A percentile compares a stretch with the other conserved stretches of the same genome.
Conservation (phyloP, 768 basidiomycete species). For the Pluteus cervinus region DNA sequence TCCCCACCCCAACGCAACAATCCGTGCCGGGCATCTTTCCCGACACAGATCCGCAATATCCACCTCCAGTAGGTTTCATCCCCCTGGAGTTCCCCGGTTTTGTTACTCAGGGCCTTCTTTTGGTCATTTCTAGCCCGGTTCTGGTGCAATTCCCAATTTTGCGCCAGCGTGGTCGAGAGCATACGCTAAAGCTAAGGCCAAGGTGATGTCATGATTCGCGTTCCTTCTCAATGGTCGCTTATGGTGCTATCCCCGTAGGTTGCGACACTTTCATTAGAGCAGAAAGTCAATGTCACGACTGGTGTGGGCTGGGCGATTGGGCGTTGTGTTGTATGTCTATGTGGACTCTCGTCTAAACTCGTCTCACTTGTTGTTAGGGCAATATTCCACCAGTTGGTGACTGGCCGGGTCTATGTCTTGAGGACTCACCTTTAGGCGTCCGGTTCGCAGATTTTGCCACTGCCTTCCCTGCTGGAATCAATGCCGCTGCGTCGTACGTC, state of each 20-base stretch:
- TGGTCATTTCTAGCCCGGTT: slow-evolving; percentile 1
- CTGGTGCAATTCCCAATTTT: slow-evolving; percentile 10
- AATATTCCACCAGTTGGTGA: slow-evolving; percentile 38
- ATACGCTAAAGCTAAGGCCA: slow-evolving; percentile 35
- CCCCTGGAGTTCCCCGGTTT: neutral
- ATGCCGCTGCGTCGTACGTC: slow-evolving; percentile 56
- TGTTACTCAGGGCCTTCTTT: neutral
- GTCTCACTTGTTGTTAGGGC: slow-evolving; percentile 12
- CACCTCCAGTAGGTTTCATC: slow-evolving; percentile 30
- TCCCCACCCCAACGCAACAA: slow-evolving; percentile 34
- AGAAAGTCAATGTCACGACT: slow-evolving; percentile 43
- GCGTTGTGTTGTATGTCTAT: slow-evolving; percentile 35
- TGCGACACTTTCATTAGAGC: slow-evolving; percentile 31
- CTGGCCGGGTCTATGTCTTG: slow-evolving; percentile 49
- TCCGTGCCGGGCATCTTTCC: slow-evolving; percentile 42
- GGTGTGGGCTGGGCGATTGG: slow-evolving; percentile 40
- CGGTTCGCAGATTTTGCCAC: slow-evolving; percentile 53
- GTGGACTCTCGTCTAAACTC: neutral
- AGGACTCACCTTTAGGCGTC: slow-evolving; percentile 55
- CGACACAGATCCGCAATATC: slow-evolving; percentile 34
- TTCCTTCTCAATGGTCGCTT: too few relatives aligned
- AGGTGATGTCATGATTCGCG: too few relatives aligned
- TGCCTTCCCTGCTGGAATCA: slow-evolving; percentile 62
- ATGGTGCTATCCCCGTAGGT: slow-evolving; percentile 24
- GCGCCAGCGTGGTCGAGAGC: slow-evolving; percentile 34